Evolutionary conservation across 2,329 filamentous ascomycete species (phyloP), one percentile per base, ranked within the genome.

Genomic region (Colletotrichum acutatum): DNA sequence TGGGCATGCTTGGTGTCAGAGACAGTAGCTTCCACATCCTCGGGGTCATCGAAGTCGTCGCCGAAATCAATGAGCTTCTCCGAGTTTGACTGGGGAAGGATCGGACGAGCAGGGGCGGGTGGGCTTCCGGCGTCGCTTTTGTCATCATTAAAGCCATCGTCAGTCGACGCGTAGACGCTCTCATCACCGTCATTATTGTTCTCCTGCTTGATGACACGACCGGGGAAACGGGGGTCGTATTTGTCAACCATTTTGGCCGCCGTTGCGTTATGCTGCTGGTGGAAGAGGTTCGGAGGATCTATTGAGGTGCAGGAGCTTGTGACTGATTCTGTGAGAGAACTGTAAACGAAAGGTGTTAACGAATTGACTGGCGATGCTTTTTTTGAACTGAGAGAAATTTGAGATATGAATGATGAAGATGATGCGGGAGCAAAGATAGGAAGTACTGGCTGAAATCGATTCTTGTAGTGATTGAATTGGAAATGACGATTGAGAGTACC

Each of bases 41-140:
- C 32, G 0, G 30, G 32, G 2, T 53, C 60, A 6, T 58, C 62
- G 16, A 6, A 42, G 3, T 53, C 60, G 8, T 58, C 62, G 16
- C 6, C 37, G n/a, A 73, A 64, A 24, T 73, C 71, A 6, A 73
- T 73, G 26, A 71, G 67, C 5, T 57, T 62, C 19, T 60, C n/a
- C 2, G 56, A 65, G 1, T 19, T 54, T 4, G 56, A 46, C 60
- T 16, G 26, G 14, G 42, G 19, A 32, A 37, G 7, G 12, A 19
- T 11, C 7, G 11, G 37, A 12, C 11, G 9, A 30, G 54, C 11
- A 4, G 11, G 24, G 5, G n/a, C 28, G 6, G 24, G 49, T 6
- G 16, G 30, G 14, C 54, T 34, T n/a, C 56, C 37, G 8, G 34
- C 19, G 26, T 61, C 49, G 19, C 56, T 66, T 14, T 28, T 16